These are phyloP conservation scores for Paraconiothyrium sp. DNA, from an alignment of 2,329 filamentous ascomycete genomes.

Conservation along the genomic window DNA sequence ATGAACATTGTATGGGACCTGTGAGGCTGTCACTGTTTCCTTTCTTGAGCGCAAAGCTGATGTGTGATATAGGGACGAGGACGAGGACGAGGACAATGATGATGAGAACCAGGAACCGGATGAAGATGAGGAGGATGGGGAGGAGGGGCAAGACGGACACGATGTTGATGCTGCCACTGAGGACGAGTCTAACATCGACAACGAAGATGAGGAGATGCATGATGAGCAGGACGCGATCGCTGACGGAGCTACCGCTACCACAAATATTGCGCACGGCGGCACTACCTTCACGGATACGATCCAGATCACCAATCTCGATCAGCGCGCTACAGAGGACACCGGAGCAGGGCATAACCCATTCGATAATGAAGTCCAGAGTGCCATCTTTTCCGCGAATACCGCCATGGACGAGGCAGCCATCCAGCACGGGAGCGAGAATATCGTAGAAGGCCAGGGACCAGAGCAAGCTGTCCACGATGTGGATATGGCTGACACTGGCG, in stretches of 20 bases:
- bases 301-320: neutral
- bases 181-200: slow-evolving; percentile 18
- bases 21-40: neutral
- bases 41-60: neutral
- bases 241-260: neutral
- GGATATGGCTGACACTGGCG: slow-evolving; percentile 8
- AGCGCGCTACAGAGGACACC: neutral
- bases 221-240: neutral
- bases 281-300: neutral
- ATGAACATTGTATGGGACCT: neutral
- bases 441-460: too few species aligned
- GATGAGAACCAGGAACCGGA: slow-evolving; percentile 10
- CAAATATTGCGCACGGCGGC: neutral
- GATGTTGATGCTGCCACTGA: too few species aligned
- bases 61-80: neutral
- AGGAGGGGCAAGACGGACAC: slow-evolving; percentile 3
- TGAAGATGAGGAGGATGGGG: slow-evolving; percentile 10
- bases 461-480: neutral
- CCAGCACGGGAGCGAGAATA: slow-evolving; percentile 8
- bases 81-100: slow-evolving; percentile 10
- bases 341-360: too few species aligned
- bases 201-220: slow-evolving; percentile 5
- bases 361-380: neutral
- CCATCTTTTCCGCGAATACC: neutral
- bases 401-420: neutral